Evolutionary conservation across 2,329 filamentous ascomycete genomes (phyloP).

Genomic region (Apiospora kogelbergensis): DNA sequence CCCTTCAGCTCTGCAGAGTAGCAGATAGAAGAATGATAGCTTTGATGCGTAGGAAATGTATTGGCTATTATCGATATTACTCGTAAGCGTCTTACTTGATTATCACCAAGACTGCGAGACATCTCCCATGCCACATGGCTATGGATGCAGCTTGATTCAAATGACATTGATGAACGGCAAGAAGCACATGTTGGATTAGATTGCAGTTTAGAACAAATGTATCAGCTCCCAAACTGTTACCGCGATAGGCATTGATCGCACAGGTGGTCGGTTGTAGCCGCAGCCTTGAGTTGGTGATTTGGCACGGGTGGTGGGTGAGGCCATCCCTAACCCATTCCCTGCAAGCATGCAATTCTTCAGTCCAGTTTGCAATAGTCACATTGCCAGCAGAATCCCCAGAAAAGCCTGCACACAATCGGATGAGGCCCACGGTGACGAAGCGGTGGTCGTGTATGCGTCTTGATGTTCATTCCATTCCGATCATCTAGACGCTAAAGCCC

Average conservation of each 20-base stretch:
- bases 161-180: background rate
- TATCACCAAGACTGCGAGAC: too few species aligned
- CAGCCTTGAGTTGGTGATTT: background rate
- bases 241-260: background rate
- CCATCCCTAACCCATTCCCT: background rate
- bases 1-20: background rate
- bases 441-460: slow-evolving; percentile 26
- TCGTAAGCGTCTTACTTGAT: background rate
- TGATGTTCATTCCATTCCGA: slow-evolving; percentile 33
- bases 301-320: background rate
- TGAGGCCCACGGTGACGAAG: background rate
- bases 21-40: background rate
- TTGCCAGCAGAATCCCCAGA: background rate
- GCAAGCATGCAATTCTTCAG: background rate
- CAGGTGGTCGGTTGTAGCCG: background rate
- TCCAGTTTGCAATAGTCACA: background rate
- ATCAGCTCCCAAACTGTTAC: background rate
- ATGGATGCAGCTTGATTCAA: background rate
- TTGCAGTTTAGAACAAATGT: background rate
- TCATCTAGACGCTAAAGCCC: slow-evolving; percentile 34
- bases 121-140: too few species aligned
- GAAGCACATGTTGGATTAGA: background rate
- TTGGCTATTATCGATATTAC: background rate
- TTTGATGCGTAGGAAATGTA: background rate
- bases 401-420: background rate